Evolutionary conservation across 257 asterid genomes (phyloP), one percentile per base, ranked within the genome.

Genomic region (Ajuga chamaepitys): DNA sequence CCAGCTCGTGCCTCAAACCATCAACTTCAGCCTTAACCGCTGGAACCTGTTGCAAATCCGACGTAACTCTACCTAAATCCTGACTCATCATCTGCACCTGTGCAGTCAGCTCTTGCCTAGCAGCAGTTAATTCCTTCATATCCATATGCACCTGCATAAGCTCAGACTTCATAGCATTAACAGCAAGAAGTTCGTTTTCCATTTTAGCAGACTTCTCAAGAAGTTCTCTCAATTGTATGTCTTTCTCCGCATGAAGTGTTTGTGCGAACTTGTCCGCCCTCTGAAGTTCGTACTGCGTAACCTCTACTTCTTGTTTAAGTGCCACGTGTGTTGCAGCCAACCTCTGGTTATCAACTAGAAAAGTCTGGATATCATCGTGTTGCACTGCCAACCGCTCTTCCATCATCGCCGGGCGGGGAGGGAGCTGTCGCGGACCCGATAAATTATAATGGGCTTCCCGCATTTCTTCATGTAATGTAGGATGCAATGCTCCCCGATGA

Each of bases 241-340:
- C 98, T 61, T 80, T 87, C 73, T 87, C 98, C 0, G 85, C 82
- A 16, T 82, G 95, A 63, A 87, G 44, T 0, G 89, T 62, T n/a
- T 76, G 88, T 6, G 94, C 95, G 80, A 69, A 89, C 42, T 87
- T 83, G 76, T 93, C 95, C 0, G 94, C 91, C 30, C 87, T 81
- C 70, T 84, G 96, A 64, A 93, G 86, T 58, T 89, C 97, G 55
- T 75, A 73, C 70, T 89, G 98, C 0, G 88, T 78, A 58, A 75
- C 88, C 82, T 89, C 98, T 53, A 84, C 20, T 66, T 93, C 98
- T 74, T 93, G 97, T 68, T 83, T 82, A 26, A 93, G 92, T 0
- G 97, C 98, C 71, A 93, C 97, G 17, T 93, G 98, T 3, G 98
- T 89, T 25, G 98, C 98, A 59, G 97, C 95, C 64, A 93, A 72